These are phyloP conservation scores for Thielaviopsis ethacetica DNA, from an alignment of 2,329 filamentous ascomycete genomes.

Conservation along the genomic window DNA sequence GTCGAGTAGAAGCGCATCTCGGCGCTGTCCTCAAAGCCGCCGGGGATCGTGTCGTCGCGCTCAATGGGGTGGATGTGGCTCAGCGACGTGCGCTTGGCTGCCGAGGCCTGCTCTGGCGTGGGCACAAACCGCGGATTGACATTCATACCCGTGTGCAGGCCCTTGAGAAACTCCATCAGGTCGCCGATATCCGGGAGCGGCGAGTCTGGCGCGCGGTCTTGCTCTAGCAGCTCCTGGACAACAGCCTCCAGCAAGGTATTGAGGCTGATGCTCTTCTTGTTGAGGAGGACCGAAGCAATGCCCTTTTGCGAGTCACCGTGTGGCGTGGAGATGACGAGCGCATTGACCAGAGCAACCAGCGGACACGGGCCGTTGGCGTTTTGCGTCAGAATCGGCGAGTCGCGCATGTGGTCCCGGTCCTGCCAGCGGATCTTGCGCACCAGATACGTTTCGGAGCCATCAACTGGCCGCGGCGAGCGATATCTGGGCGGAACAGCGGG, in stretches of 20 bases:
- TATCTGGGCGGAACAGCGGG: background rate
- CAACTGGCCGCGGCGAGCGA: constrained; percentile 13
- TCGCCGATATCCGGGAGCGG: constrained; percentile 74
- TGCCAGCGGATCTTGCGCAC: constrained; percentile 85
- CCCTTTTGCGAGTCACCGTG: constrained; percentile 17
- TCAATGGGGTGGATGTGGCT: constrained; percentile 35
- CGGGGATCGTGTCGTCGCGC: constrained; percentile 35
- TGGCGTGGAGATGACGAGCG: constrained; percentile 68
- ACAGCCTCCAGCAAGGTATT: constrained; percentile 74
- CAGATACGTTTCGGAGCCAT: constrained; percentile 59
- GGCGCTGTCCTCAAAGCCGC: constrained; percentile 69
- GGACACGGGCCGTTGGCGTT: constrained; percentile 93
- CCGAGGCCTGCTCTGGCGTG: constrained; percentile 27
- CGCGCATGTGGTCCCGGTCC: constrained; percentile 51
- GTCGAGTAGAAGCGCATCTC: constrained; percentile 87
- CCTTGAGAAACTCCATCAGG: constrained; percentile 72
- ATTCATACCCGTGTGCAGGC: constrained; percentile 92
- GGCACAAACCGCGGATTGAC: constrained; percentile 83
- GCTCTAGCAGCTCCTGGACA: constrained; percentile 83
- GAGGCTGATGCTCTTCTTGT: constrained; percentile 75
- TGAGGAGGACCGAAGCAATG: constrained; percentile 39
- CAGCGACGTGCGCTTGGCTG: constrained; percentile 35
- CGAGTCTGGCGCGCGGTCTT: constrained; percentile 43
- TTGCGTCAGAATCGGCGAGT: constrained; percentile 80
- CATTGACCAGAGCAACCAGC: constrained; percentile 82